These are phyloP conservation scores for Actinomortierella ambigua DNA, from an alignment of 371 early-diverging fungal species.

Conservation along the genomic window DNA sequence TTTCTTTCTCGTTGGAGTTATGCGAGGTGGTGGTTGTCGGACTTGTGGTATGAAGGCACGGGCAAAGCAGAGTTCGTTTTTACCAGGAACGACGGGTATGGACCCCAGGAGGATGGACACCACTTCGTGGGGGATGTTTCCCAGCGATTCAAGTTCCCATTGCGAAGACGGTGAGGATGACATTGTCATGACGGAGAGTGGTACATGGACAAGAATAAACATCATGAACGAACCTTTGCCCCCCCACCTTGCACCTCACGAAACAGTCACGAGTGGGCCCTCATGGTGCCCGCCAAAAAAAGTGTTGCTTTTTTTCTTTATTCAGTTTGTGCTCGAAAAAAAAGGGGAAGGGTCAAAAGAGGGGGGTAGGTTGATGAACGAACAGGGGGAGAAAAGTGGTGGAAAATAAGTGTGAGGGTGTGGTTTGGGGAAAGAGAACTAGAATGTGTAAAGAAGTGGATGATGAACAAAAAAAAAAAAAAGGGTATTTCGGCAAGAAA, in stretches of 20 bases:
- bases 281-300: too few species aligned
- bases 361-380: too few species aligned
- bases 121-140: slow-evolving; percentile 39
- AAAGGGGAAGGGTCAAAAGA: too few species aligned
- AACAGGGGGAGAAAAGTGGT: too few species aligned
- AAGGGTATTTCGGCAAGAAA: neutral
- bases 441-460: neutral
- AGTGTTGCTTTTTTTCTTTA: too few species aligned
- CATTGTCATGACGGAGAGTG: neutral
- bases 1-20: neutral
- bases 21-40: neutral
- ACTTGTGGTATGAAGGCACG: too few species aligned
- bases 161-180: slow-evolving; percentile 29
- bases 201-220: neutral
- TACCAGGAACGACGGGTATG: slow-evolving; percentile 46
- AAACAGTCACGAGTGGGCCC: too few species aligned
- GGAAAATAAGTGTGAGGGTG: too few species aligned
- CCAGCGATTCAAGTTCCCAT: slow-evolving; percentile 36
- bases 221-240: too few species aligned
- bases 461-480: neutral
- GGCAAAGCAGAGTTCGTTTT: too few species aligned
- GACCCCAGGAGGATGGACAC: slow-evolving; percentile 41
- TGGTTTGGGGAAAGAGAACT: neutral
- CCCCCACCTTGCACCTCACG: too few species aligned
- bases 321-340: too few species aligned